phyloP scores from a whole-genome alignment of 768 basidiomycete species.

The Daedalea quercina region DNA sequence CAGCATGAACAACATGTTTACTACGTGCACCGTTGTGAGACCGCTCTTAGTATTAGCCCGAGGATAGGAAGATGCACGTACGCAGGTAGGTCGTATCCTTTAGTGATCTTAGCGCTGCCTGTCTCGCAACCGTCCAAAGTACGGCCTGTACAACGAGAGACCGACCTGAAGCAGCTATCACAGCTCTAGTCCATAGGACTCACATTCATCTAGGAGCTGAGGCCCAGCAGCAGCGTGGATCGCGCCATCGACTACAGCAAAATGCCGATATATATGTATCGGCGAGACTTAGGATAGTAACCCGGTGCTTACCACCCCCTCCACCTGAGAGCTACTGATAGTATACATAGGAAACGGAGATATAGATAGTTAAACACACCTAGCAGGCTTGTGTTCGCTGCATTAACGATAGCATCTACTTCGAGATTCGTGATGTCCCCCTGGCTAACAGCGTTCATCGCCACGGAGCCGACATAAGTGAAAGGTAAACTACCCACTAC shows the following conservation, averaged over 20 bases:
- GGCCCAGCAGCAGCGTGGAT: slow-evolving; percentile 74
- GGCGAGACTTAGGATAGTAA: neutral
- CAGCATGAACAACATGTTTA: slow-evolving; percentile 71
- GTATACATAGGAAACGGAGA: slow-evolving; percentile 4
- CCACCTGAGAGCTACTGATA: slow-evolving; percentile 45
- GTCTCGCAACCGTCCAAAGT: slow-evolving; percentile 60
- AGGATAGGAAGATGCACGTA: slow-evolving; percentile 30
- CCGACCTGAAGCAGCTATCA: too few species aligned
- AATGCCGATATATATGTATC: neutral
- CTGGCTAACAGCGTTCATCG: slow-evolving; percentile 37
- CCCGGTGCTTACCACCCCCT: slow-evolving; percentile 52
- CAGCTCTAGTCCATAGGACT: slow-evolving; percentile 11
- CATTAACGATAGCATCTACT: slow-evolving; percentile 75
- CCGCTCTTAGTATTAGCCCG: too few species aligned
- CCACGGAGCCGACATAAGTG: neutral
- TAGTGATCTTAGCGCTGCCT: slow-evolving; percentile 75
- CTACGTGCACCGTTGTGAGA: slow-evolving; percentile 27
- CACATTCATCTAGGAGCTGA: slow-evolving; percentile 64
- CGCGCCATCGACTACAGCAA: slow-evolving; percentile 63
- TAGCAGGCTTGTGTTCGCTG: slow-evolving; percentile 66
- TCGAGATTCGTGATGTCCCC: slow-evolving; percentile 73
- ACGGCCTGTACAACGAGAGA: slow-evolving; percentile 36
- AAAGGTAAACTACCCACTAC: slow-evolving; percentile 38
- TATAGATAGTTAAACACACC: slow-evolving; percentile 33
- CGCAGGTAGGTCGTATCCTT: slow-evolving; percentile 73